phyloP scores from a whole-genome alignment of 2,329 filamentous ascomycete species.

The Meredithiella fracta region DNA sequence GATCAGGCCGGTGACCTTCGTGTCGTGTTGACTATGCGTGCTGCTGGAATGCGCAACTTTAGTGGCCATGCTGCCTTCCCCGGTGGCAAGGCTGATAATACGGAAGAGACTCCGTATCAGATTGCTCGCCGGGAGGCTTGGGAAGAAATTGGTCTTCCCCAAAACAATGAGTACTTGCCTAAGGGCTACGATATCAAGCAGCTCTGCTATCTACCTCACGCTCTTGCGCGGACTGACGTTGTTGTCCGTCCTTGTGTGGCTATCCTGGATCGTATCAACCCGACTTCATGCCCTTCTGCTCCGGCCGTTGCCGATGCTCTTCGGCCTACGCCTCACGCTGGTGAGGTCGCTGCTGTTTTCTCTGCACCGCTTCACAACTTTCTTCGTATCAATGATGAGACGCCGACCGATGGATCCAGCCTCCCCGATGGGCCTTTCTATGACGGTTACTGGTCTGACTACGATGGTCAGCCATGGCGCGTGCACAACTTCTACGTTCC shows the following conservation, averaged over 20 bases:
- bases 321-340: conserved; percentile 68
- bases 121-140: conserved; percentile 79
- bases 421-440: conserved; percentile 57
- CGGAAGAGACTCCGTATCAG: conserved; percentile 48
- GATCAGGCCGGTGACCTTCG: conserved; percentile 65
- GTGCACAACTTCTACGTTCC: conserved; percentile 90
- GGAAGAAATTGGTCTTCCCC: conserved; percentile 83
- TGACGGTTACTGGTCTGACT: conserved; percentile 63
- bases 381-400: conserved; percentile 38
- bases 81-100: conserved; percentile 52
- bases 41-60: conserved; percentile 45
- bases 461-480: conserved; percentile 62
- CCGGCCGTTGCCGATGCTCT: conserved; percentile 34
- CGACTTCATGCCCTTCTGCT: conserved; percentile 16
- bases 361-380: conserved; percentile 80
- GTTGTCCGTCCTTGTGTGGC: conserved; percentile 63
- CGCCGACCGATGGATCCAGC: conserved; percentile 20
- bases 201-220: conserved; percentile 67
- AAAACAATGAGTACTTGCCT: conserved; percentile 51
- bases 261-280: conserved; percentile 47
- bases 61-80: conserved; percentile 82
- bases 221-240: conserved; percentile 55
- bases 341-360: conserved; percentile 88
- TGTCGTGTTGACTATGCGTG: conserved; percentile 53
- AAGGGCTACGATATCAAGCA: conserved; percentile 71